These are phyloP conservation scores for Lentinus brumalis DNA, from an alignment of 768 basidiomycete genomes.

Conservation along the genomic window DNA sequence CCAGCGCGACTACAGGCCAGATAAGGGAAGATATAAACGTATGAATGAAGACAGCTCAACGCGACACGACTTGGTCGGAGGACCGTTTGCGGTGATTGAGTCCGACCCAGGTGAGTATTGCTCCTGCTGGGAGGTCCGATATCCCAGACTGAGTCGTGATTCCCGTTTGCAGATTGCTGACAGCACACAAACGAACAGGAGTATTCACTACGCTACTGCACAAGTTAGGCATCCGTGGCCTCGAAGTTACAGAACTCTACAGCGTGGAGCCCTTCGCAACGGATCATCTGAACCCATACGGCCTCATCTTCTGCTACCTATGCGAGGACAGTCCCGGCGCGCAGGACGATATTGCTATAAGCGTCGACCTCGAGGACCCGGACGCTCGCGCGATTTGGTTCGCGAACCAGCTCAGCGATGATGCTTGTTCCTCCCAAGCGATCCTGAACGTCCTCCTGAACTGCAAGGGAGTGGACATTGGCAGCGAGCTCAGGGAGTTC, in stretches of 20 bases:
- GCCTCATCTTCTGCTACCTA: slow-evolving; percentile 65
- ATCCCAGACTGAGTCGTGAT: background rate
- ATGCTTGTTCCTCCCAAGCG: slow-evolving; percentile 66
- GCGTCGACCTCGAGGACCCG: slow-evolving; percentile 41
- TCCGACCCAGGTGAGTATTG: slow-evolving; percentile 38
- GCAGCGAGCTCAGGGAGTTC: slow-evolving; percentile 46
- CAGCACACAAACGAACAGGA: slow-evolving; percentile 32
- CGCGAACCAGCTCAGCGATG: slow-evolving; percentile 66
- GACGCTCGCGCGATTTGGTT: slow-evolving; percentile 64
- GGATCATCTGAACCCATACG: slow-evolving; percentile 59
- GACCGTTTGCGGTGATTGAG: slow-evolving; percentile 64
- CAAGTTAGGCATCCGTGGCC: slow-evolving; percentile 51
- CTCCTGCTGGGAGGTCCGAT: background rate
- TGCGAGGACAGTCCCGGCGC: slow-evolving; percentile 49
- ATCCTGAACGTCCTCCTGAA: slow-evolving; percentile 63
- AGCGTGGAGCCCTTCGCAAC: slow-evolving; percentile 65
- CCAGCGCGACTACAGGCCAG: too few species aligned
- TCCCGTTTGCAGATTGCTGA: background rate
- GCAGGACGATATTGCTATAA: background rate
- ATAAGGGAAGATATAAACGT: too few species aligned
- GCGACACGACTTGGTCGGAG: slow-evolving; percentile 55
- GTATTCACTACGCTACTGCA: slow-evolving; percentile 62
- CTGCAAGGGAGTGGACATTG: slow-evolving; percentile 52
- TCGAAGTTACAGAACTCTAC: slow-evolving; percentile 61
- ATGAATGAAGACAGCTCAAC: too few species aligned